Evolutionary conservation across 352 stramenopile species (phyloP).

Genomic region (Pythium chondricola): DNA sequence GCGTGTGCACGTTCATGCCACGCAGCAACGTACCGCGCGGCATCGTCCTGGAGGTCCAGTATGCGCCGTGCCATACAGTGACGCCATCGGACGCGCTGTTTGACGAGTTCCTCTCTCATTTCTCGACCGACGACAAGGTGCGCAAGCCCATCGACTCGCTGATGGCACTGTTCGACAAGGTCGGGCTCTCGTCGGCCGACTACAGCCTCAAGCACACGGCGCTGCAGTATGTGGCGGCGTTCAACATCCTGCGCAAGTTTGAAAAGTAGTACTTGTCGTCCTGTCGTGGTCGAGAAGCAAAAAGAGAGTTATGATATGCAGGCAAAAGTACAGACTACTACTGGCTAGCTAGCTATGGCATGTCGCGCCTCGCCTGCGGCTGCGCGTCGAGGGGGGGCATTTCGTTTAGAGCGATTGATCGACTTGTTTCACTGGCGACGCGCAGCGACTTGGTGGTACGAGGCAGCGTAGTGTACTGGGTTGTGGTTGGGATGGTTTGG

Average conservation of each 20-base stretch:
- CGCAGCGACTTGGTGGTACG: conserved; percentile 2
- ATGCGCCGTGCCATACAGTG: conserved; percentile 74
- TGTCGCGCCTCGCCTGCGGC: too few relatives aligned
- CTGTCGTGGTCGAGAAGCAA: too few relatives aligned
- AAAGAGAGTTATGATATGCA: neutral
- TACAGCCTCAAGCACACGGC: conserved; percentile 87
- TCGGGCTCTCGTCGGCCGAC: conserved; percentile 52
- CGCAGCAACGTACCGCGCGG: conserved; percentile 75
- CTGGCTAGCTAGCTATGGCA: too few relatives aligned
- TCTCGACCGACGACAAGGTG: conserved; percentile 57
- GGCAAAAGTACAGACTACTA: neutral
- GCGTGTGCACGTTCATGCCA: conserved; percentile 85
- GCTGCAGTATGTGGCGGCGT: conserved; percentile 82
- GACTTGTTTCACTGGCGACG: conserved; percentile 4
- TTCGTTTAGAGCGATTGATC: neutral
- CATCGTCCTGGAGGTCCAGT: conserved; percentile 81
- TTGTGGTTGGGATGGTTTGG: neutral
- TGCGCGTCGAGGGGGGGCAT: too few relatives aligned
- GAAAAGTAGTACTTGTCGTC: conserved; percentile 43
- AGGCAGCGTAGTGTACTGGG: neutral
- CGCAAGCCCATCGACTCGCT: conserved; percentile 75
- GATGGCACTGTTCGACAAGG: conserved; percentile 62
- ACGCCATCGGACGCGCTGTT: conserved; percentile 73
- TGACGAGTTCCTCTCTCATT: conserved; percentile 74
- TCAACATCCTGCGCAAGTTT: conserved; percentile 82